Evolutionary conservation across 2,329 filamentous ascomycete genomes (phyloP).

Genomic region (Cladobotryum protrusum): DNA sequence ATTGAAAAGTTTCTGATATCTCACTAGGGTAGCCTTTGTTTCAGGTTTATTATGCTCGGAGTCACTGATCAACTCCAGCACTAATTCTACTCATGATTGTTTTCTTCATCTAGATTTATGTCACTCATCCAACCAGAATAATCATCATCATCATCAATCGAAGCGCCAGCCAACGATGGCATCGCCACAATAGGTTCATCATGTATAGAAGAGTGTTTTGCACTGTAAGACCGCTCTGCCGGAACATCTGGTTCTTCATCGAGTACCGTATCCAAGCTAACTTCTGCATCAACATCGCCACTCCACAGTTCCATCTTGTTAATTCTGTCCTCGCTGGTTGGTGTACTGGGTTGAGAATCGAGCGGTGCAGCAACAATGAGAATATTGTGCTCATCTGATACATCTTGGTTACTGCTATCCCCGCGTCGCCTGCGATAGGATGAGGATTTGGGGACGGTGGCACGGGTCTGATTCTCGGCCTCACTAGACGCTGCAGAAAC

Average conservation of each 20-base stretch:
- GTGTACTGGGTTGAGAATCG: conserved; percentile 55
- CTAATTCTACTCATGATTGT: background rate
- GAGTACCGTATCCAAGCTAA: background rate
- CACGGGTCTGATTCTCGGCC: conserved; percentile 21
- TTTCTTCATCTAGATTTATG: conserved; percentile 1
- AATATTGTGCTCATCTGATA: conserved; percentile 41
- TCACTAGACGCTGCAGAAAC: conserved; percentile 17
- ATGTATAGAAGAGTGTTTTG: background rate
- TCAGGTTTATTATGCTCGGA: too few species aligned
- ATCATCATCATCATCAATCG: conserved; percentile 20
- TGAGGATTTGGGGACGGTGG: conserved; percentile 35
- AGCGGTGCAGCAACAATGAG: conserved; percentile 60
- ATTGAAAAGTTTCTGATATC: too few species aligned
- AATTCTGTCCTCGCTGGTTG: conserved; percentile 32
- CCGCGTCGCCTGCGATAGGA: conserved; percentile 39
- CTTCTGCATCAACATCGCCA: background rate
- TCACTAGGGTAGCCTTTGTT: too few species aligned
- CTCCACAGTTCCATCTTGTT: conserved; percentile 15
- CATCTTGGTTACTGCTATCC: conserved; percentile 28
- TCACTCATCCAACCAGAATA: conserved; percentile 25
- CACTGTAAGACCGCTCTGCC: background rate
- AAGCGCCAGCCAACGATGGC: conserved; percentile 8
- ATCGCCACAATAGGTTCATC: conserved; percentile 11
- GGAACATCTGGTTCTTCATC: background rate
- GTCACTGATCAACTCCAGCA: too few species aligned